These are phyloP conservation scores for Orbilia ellipsospora DNA, from an alignment of 2,329 filamentous ascomycete genomes.

Conservation along the genomic window DNA sequence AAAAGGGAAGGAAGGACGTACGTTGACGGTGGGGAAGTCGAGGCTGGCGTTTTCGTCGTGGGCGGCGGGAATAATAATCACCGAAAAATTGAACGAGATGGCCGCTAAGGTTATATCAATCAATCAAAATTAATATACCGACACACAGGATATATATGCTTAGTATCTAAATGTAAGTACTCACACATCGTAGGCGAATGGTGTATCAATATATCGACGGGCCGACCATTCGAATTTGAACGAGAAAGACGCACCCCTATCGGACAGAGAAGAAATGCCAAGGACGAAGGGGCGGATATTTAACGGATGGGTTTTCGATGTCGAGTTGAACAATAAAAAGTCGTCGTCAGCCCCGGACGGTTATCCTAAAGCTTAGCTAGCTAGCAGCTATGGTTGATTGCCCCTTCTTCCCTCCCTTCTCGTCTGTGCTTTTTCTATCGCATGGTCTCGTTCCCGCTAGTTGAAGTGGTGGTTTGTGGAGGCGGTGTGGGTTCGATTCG, in stretches of 20 bases:
- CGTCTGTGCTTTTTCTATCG: too few relatives aligned
- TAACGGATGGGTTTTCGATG: too few relatives aligned
- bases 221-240: too few relatives aligned
- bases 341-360: conserved; percentile 33
- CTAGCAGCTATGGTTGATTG: conserved; percentile 1
- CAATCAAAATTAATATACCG: too few relatives aligned
- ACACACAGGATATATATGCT: too few relatives aligned
- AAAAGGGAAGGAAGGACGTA: conserved; percentile 19
- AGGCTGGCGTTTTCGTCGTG: conserved; percentile 22
- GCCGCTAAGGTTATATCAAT: conserved; percentile 16
- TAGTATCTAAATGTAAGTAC: too few relatives aligned
- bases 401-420: conserved; percentile 14
- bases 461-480: background rate
- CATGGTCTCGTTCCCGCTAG: too few relatives aligned
- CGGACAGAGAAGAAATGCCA: too few relatives aligned
- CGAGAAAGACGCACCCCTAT: too few relatives aligned
- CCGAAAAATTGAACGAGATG: conserved; percentile 50
- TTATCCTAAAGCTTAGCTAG: background rate
- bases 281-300: too few relatives aligned
- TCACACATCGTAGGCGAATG: background rate
- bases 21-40: conserved; percentile 51
- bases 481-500: background rate
- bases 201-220: background rate
- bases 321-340: background rate
- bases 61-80: conserved; percentile 49